phyloP scores from a whole-genome alignment of 305 asterid species.

The Lippia alba region DNA sequence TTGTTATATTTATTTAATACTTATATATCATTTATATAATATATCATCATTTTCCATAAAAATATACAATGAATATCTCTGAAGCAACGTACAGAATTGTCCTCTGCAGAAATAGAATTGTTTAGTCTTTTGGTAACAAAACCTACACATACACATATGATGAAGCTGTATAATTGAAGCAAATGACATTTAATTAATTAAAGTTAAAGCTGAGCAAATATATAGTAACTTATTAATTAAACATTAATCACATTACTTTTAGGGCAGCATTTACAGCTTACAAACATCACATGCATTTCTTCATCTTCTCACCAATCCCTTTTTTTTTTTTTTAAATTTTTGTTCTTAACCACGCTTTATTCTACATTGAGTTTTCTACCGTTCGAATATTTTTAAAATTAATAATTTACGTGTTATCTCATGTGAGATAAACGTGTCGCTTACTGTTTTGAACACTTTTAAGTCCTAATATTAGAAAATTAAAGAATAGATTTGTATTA shows the following conservation, averaged over 20 bases:
- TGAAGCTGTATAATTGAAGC: slow-evolving; percentile 31
- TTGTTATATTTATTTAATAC: background rate
- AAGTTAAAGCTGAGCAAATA: slow-evolving; percentile 21
- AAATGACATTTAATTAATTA: slow-evolving; percentile 24
- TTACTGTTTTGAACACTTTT: too few species aligned
- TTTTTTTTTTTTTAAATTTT: too few species aligned
- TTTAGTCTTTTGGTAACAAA: slow-evolving; percentile 23
- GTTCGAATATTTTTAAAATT: too few species aligned
- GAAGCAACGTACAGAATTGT: slow-evolving; percentile 29
- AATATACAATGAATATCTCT: background rate
- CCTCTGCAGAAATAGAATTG: slow-evolving; percentile 31
- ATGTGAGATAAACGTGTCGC: too few species aligned
- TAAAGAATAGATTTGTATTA: too few species aligned
- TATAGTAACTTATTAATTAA: background rate
- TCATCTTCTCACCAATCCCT: too few species aligned
- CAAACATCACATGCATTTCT: background rate
- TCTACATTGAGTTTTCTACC: too few species aligned
- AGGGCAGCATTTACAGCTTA: slow-evolving; percentile 14
- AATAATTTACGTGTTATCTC: too few species aligned
- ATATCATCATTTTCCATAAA: background rate
- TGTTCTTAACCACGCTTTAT: too few species aligned
- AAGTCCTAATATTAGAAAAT: too few species aligned
- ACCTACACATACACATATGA: background rate
- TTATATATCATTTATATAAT: background rate
- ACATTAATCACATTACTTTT: slow-evolving; percentile 9